Conservation (phyloP, 495 filamentous ascomycete species). For the Lepidopterella palustris region DNA sequence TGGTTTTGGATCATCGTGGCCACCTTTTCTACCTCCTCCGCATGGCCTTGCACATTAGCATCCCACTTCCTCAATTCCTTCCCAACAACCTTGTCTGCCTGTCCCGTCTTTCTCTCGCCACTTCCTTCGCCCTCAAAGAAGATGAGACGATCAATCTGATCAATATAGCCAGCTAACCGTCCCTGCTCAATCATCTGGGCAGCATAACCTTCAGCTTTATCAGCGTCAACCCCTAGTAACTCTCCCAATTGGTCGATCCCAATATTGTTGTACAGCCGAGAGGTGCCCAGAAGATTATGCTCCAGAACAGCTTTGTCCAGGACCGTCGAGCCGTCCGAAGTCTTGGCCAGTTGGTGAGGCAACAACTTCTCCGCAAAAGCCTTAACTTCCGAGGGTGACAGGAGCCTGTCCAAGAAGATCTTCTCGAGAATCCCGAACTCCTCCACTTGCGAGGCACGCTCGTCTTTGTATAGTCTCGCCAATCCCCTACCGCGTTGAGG, state of each 20-base stretch:
- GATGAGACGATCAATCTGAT: slow-evolving; percentile 87
- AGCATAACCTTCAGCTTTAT: slow-evolving; percentile 85
- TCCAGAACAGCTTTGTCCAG: slow-evolving; percentile 92
- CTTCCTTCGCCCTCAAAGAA: slow-evolving; percentile 74
- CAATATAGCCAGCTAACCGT: slow-evolving; percentile 76
- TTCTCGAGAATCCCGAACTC: slow-evolving; percentile 92
- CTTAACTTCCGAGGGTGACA: slow-evolving; percentile 71
- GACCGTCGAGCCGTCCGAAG: slow-evolving; percentile 84
- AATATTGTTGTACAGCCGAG: slow-evolving; percentile 86
- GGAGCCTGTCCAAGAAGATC: slow-evolving; percentile 88
- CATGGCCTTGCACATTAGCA: slow-evolving; percentile 71
- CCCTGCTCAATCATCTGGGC: slow-evolving; percentile 94
- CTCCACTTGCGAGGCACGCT: slow-evolving; percentile 64
- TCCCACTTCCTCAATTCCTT: slow-evolving; percentile 81
- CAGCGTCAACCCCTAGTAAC: slow-evolving; percentile 69
- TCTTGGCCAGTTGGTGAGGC: slow-evolving; percentile 83
- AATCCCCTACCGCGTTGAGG: slow-evolving; percentile 73
- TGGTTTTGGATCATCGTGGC: slow-evolving; percentile 65
- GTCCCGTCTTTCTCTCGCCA: slow-evolving; percentile 53
- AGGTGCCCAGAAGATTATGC: slow-evolving; percentile 85
- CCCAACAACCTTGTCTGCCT: slow-evolving; percentile 52
- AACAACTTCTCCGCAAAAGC: slow-evolving; percentile 74
- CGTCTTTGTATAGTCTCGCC: slow-evolving; percentile 87
- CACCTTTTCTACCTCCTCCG: slow-evolving; percentile 84
- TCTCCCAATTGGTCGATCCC: slow-evolving; percentile 66